phyloP scores from a whole-genome alignment of 441 rosid genomes.

The Erodium texanum region DNA sequence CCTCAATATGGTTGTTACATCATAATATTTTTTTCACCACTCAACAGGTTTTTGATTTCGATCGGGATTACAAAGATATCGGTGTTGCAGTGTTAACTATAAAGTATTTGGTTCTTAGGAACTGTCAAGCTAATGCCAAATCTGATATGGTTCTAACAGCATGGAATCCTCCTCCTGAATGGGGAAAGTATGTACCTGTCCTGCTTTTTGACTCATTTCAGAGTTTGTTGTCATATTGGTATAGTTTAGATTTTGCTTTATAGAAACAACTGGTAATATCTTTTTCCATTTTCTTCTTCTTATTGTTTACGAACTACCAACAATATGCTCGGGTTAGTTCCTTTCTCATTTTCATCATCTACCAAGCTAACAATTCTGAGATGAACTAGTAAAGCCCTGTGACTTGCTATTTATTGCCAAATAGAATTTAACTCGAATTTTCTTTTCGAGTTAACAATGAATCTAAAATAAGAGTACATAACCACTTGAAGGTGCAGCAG shows the following conservation, averaged over 20 bases:
- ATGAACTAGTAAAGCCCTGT: not conserved
- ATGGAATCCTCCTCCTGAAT: slow-evolving; percentile 97
- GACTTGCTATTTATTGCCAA: not conserved
- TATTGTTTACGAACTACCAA: slow-evolving; percentile 5
- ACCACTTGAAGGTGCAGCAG: not conserved
- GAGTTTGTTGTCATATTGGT: slow-evolving; percentile 4
- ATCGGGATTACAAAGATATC: slow-evolving; percentile 93
- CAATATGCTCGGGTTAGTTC: not conserved
- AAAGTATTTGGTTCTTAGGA: slow-evolving; percentile 71
- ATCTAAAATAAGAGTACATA: not conserved
- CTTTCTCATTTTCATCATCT: not conserved
- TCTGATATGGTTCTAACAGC: slow-evolving; percentile 87
- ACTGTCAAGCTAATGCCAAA: slow-evolving; percentile 73
- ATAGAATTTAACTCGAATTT: not conserved
- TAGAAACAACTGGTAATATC: not conserved
- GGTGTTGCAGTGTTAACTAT: slow-evolving; percentile 85
- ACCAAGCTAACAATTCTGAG: not conserved
- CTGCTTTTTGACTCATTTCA: slow-evolving; percentile 10
- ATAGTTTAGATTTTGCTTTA: not conserved
- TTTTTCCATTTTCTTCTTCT: not conserved
- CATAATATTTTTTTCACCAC: slow-evolving; percentile 8
- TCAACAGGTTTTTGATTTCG: slow-evolving; percentile 83
- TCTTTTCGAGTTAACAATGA: not conserved
- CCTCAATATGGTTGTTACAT: slow-evolving; percentile 8
- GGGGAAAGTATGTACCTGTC: slow-evolving; percentile 73